A percentile compares a stretch with the other conserved stretches of the same genome.
Evolutionary conservation across 2,329 filamentous ascomycete genomes (phyloP).

Genomic region (Clonostachys solani): DNA sequence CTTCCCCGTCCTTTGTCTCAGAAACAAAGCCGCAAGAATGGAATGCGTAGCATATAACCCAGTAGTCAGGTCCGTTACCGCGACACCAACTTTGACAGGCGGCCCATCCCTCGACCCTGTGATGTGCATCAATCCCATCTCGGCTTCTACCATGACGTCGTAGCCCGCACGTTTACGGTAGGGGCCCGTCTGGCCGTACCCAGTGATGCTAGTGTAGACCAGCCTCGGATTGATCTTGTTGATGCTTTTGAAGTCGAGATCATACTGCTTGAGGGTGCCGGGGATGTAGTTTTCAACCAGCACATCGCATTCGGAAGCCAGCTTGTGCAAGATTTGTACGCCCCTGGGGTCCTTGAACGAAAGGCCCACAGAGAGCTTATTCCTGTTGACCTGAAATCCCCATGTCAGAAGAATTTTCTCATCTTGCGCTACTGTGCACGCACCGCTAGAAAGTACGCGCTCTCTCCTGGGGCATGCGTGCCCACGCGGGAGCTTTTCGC

Average conservation of each 20-base stretch:
- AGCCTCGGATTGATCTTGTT: slow-evolving; percentile 77
- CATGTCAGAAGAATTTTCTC: not conserved
- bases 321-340: slow-evolving; percentile 79
- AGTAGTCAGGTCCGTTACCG: slow-evolving; percentile 93
- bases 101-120: slow-evolving; percentile 84
- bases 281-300: slow-evolving; percentile 97
- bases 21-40: slow-evolving; percentile 87
- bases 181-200: slow-evolving; percentile 93
- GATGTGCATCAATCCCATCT: slow-evolving; percentile 98
- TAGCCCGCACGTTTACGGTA: slow-evolving; percentile 87
- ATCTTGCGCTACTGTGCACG: slow-evolving; percentile 4
- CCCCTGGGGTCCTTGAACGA: slow-evolving; percentile 86
- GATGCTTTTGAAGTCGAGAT: slow-evolving; percentile 81
- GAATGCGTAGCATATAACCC: slow-evolving; percentile 93
- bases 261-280: slow-evolving; percentile 83
- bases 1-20: slow-evolving; percentile 65
- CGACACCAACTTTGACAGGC: slow-evolving; percentile 95
- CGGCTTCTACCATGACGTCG: slow-evolving; percentile 99
- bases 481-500: slow-evolving; percentile 62
- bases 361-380: slow-evolving; percentile 90
- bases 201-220: slow-evolving; percentile 94
- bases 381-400: slow-evolving; percentile 73
- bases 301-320: slow-evolving; percentile 83
- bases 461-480: slow-evolving; percentile 74
- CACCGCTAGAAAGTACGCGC: slow-evolving; percentile 90